Conservation (phyloP, 1,284 basidiomycete genomes). For the Leccinum pachyderme region DNA sequence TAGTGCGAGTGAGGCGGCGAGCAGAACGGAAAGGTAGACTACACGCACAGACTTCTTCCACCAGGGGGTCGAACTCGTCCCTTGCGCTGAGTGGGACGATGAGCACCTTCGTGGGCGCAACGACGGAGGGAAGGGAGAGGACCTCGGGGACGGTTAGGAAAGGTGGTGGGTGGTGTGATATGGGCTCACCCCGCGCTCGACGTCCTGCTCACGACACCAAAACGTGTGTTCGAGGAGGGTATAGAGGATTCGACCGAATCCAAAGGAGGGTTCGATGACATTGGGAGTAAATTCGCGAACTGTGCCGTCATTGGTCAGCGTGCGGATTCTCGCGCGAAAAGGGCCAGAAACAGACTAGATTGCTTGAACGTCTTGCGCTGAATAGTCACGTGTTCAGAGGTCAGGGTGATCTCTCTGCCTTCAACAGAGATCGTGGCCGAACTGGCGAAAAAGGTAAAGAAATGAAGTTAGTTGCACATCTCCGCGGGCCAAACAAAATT, state of each 20-base stretch:
- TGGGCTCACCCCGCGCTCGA: conserved; percentile 77
- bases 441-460: conserved; percentile 30
- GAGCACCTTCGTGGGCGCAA: conserved; percentile 96
- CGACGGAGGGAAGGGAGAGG: conserved; percentile 83
- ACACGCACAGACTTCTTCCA: conserved; percentile 86
- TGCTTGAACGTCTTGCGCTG: conserved; percentile 89
- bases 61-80: conserved; percentile 81
- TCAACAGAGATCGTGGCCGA: conserved; percentile 53
- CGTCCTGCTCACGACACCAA: conserved; percentile 92
- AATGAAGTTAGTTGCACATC: conserved; percentile 3
- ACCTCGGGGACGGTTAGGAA: conserved; percentile 49
- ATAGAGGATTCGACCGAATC: conserved; percentile 95
- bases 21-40: background rate
- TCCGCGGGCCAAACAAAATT: conserved; percentile 17
- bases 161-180: background rate
- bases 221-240: conserved; percentile 93
- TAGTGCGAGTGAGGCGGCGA: conserved; percentile 33
- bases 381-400: conserved; percentile 76
- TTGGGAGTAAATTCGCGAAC: conserved; percentile 96
- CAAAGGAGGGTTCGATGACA: conserved; percentile 99
- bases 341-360: conserved; percentile 56
- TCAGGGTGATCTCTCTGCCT: conserved; percentile 71
- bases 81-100: conserved; percentile 95
- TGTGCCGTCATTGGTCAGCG: conserved; percentile 12
- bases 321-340: conserved; percentile 11